Percentiles rank a stretch among this genome's conserved stretches.
phyloP scores from a whole-genome alignment of 1,284 basidiomycete genomes.

The Exobasidium rhododendri region DNA sequence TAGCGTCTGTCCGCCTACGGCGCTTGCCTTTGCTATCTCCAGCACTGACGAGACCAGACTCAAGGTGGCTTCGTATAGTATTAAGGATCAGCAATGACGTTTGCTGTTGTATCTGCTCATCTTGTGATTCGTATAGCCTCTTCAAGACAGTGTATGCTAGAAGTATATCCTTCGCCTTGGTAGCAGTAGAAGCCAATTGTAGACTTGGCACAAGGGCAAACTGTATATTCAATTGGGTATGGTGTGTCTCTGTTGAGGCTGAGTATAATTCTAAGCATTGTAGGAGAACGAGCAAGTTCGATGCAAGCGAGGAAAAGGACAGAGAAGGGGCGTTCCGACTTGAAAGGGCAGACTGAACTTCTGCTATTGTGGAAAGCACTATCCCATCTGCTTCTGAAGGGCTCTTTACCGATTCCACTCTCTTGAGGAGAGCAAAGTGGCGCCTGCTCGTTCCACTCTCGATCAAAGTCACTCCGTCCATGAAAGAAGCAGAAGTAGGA shows the following conservation, averaged over 20 bases:
- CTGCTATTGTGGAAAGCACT: constrained; percentile 18
- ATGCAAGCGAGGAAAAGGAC: constrained; percentile 4
- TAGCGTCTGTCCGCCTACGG: neutral
- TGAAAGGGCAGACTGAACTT: constrained; percentile 17
- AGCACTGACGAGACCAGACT: neutral
- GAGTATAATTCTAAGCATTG: constrained; percentile 7
- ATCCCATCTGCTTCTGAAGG: constrained; percentile 16
- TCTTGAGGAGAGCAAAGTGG: constrained; percentile 35
- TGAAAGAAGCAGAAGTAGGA: neutral
- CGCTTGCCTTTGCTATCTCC: neutral
- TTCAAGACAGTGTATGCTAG: constrained; percentile 24
- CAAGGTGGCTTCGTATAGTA: constrained; percentile 24
- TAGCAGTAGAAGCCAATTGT: constrained; percentile 26
- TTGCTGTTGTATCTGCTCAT: neutral
- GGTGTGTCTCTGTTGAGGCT: neutral
- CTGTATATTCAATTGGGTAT: neutral
- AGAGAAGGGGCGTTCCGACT: constrained; percentile 14
- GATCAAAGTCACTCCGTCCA: constrained; percentile 25
- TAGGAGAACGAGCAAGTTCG: neutral
- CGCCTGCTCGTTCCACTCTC: constrained; percentile 29
- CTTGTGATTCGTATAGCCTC: neutral
- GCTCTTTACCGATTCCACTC: constrained; percentile 21
- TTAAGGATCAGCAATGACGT: constrained; percentile 31
- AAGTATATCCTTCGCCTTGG: constrained; percentile 22
- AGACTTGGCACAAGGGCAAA: constrained; percentile 31